A percentile compares a stretch with the other conserved stretches of the same genome.
phyloP scores from a whole-genome alignment of 495 filamentous ascomycete species.

The Tuber magnatum region DNA sequence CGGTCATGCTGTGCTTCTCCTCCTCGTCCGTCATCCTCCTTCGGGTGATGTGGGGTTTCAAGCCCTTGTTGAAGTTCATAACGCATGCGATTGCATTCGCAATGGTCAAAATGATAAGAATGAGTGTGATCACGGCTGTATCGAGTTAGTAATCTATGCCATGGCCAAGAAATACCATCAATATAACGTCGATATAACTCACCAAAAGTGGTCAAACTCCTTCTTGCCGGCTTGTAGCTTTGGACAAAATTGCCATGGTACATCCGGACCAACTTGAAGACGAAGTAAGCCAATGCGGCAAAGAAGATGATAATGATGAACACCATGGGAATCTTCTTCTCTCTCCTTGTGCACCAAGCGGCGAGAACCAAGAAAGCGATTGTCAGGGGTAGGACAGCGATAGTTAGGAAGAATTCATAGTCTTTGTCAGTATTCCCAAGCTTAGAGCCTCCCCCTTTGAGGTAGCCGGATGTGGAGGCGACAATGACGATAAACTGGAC shows the following conservation, averaged over 20 bases:
- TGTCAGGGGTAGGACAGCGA: slow-evolving; percentile 82
- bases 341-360: slow-evolving; percentile 73
- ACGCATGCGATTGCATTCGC: slow-evolving; percentile 79
- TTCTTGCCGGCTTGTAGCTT: slow-evolving; percentile 64
- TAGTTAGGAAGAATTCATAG: slow-evolving; percentile 75
- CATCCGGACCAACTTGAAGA: slow-evolving; percentile 97
- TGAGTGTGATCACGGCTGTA: slow-evolving; percentile 72
- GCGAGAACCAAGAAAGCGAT: slow-evolving; percentile 78
- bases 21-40: slow-evolving; percentile 55
- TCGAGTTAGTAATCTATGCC: slow-evolving; percentile 11
- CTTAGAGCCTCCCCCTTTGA: not conserved
- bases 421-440: slow-evolving; percentile 40
- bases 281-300: slow-evolving; percentile 85
- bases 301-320: slow-evolving; percentile 78
- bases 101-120: slow-evolving; percentile 83
- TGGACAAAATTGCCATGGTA: slow-evolving; percentile 54
- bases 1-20: slow-evolving; percentile 65
- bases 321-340: slow-evolving; percentile 70
- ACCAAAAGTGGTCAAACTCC: slow-evolving; percentile 75
- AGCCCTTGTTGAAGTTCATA: slow-evolving; percentile 79
- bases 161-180: not conserved
- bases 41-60: slow-evolving; percentile 75
- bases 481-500: slow-evolving; percentile 96
- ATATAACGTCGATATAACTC: slow-evolving; percentile 11
- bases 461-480: slow-evolving; percentile 48